phyloP scores from a whole-genome alignment of 2,329 filamentous ascomycete species.

The Aaosphaeria pasadenensis region DNA sequence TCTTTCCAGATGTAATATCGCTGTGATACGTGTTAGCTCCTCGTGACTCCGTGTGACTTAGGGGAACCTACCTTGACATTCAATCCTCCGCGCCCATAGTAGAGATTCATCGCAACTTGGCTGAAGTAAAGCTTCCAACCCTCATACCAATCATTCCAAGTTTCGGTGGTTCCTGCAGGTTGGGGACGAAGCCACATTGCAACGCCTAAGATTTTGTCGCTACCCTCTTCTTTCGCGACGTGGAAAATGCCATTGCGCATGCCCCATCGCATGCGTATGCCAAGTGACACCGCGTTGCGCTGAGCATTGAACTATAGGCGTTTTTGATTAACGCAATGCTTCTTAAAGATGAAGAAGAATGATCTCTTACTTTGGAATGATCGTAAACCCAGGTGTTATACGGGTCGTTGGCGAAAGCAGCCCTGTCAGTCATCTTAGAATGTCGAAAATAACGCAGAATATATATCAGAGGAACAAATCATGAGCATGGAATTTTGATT shows the following conservation, averaged over 20 bases:
- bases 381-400: slow-evolving; percentile 67
- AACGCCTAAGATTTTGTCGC: slow-evolving; percentile 60
- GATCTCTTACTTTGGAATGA: slow-evolving; percentile 49
- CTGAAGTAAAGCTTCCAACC: slow-evolving; percentile 64
- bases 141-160: slow-evolving; percentile 62
- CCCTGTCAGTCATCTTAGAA: no score
- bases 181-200: slow-evolving; percentile 69
- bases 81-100: slow-evolving; percentile 66
- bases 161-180: slow-evolving; percentile 45
- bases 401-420: slow-evolving; percentile 63
- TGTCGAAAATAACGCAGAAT: no score
- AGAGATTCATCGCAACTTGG: slow-evolving; percentile 66
- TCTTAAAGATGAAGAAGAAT: slow-evolving; percentile 1
- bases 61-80: slow-evolving; percentile 35
- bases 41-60: no score
- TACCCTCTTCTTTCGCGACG: slow-evolving; percentile 60
- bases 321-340: background rate
- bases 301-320: slow-evolving; percentile 52
- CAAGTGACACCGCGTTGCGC: slow-evolving; percentile 62
- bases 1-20: slow-evolving; percentile 74
- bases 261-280: slow-evolving; percentile 66
- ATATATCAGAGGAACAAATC: no score
- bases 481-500: no score
- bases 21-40: slow-evolving; percentile 35
- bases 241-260: slow-evolving; percentile 68